Base-by-base conservation (phyloP, 1,284 basidiomycete genomes). In the Rhodofomes roseus region DNA sequence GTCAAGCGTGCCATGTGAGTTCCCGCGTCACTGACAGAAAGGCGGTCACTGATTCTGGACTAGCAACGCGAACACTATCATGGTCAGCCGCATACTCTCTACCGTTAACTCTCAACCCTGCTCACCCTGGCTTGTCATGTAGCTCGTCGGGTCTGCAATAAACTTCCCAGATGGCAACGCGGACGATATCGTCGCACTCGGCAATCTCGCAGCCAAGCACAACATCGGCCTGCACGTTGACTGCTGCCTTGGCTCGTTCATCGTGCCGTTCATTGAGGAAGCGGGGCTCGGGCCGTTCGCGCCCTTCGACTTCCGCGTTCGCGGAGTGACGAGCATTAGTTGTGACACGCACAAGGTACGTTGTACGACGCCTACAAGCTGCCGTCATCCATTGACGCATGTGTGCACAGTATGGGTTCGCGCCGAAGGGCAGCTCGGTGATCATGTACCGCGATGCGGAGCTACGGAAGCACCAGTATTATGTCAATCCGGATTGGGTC, bases 161-260 rank as follows among this genome's bases (percentile, higher is more conserved):
- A 97, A 96, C 76, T 95, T 95, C 76, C 93, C 94, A 0, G 94
- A 97, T 65, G 93, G 93, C 22, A 89, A 87, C 64, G 86, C 93
- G 72, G 95, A 98, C 73, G 89, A 96, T 62, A 98, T 99, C 58
- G 80, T 86, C 14, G 86, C 83, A 1, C 86, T 99, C 7, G 90
- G 85, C 14, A 79, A 78, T 44, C 81, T 99, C 4, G 96, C 97
- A 0, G 77, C 83, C 60, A 81, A 78, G 60, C 74, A 95, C 73
- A 89, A 90, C 23, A 81, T 96, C 58, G 93, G 95, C 1, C 76
- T 98, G 27, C 97, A 99, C 72, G 96, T 97, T 61, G 93, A 96
- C 67, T 95, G 93, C 73, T 97, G 95, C 73, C 80, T 97, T 18
- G 95, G 95, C 2, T 92, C 90, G 55, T 96, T 97, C 76, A 90